Evolutionary conservation across 345 rosid species (phyloP).

Genomic region (Heritiera littoralis): DNA sequence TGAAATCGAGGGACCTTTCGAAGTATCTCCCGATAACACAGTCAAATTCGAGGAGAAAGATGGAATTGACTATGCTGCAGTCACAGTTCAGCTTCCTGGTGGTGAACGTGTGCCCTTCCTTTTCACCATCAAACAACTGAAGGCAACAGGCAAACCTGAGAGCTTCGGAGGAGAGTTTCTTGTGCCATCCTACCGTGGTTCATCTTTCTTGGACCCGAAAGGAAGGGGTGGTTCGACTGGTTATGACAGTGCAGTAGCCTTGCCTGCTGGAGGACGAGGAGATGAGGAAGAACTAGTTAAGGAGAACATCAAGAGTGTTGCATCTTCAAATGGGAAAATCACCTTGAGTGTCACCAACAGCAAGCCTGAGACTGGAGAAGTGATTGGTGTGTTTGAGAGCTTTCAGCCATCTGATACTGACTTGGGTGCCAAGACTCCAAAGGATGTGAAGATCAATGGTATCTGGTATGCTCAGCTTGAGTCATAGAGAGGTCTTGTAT

Average conservation of each 20-base stretch:
- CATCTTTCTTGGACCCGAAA: conserved; percentile 92
- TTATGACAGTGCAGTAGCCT: conserved; percentile 83
- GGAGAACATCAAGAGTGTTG: conserved; percentile 73
- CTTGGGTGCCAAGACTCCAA: conserved; percentile 90
- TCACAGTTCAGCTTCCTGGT: conserved; percentile 81
- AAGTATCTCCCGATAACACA: conserved; percentile 62
- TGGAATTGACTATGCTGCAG: conserved; percentile 88
- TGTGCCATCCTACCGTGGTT: conserved; percentile 80
- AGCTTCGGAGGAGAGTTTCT: conserved; percentile 68
- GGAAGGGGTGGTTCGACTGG: conserved; percentile 92
- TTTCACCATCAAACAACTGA: conserved; percentile 79
- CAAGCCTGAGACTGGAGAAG: conserved; percentile 90
- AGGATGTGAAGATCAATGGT: conserved; percentile 96
- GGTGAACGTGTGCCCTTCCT: conserved; percentile 92
- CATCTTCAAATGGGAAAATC: conserved; percentile 80
- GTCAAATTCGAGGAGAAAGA: conserved; percentile 82
- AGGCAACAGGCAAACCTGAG: conserved; percentile 82
- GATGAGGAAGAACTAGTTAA: conserved; percentile 86
- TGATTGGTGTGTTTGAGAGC: conserved; percentile 96
- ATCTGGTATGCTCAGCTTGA: conserved; percentile 98
- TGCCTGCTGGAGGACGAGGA: conserved; percentile 96
- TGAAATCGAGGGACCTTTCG: conserved; percentile 95
- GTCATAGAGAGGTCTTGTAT: conserved; percentile 34
- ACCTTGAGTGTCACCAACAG: conserved; percentile 74
- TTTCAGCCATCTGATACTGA: conserved; percentile 98